Evolutionary conservation across 768 basidiomycete species (phyloP), one percentile per base, ranked within the genome.

Genomic region (Amanita jacksonii): DNA sequence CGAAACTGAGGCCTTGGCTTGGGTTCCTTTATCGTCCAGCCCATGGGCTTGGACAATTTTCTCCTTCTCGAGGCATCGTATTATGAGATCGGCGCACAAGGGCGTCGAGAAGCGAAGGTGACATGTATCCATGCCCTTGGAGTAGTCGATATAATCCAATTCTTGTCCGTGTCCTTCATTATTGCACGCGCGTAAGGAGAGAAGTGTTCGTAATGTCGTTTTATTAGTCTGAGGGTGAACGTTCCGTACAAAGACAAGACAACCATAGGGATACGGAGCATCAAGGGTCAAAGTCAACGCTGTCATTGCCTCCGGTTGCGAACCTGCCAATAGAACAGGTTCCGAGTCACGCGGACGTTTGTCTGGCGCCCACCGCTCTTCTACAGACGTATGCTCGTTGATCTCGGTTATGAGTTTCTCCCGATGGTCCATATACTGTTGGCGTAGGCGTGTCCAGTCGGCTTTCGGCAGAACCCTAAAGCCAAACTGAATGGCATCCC

Each of bases 81-180:
- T 59, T 24, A 89, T 59, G 1, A 51, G 48, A 13, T 52, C 49
- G 1, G 81, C 66, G 36, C 80, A 66, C 0, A 52, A 46, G 0
- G 78, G 69, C 0, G 73, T 68, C 1, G 78, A 64, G 3, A 88
- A 62, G 7, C 88, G 85, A 19, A 90, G 58, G 56, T 87, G 67
- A 48, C 87, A 91, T 85, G 73, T 70, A 49, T 85, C 78, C 69
- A 83, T 77, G 12, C 83, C 81, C 57, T 87, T 89, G 51, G 57
- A 77, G 57, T 76, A 89, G 60, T 90, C 87, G 13, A 89, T 72
- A 44, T 91, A 91, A 54, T 89, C 83, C 22, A 90, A 58, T 1
- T 67, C 74, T 5, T 62, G 60, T 20, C 47, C 20, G 49, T 42
- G 19, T 46, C 38, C 7, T 15, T 25, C 37, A 6, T 49, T 31